Percentiles rank a stretch among this genome's conserved stretches.
phyloP scores from a whole-genome alignment of 2,329 filamentous ascomycete genomes.

The Colletotrichum limetticola region DNA sequence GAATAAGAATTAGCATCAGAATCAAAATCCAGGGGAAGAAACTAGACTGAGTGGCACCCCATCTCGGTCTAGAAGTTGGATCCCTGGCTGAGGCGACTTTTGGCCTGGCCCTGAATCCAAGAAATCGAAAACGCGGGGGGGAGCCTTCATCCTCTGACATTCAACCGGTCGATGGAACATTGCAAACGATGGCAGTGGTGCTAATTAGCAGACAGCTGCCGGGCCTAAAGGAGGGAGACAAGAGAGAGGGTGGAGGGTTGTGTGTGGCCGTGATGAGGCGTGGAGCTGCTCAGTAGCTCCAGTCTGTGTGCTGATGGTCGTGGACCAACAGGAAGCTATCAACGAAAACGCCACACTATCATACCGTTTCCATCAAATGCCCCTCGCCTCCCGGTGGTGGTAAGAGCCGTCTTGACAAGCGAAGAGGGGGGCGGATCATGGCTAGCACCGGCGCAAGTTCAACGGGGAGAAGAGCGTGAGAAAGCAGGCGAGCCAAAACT shows the following conservation, averaged over 20 bases:
- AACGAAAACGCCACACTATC: slow-evolving; percentile 24
- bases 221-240: neutral
- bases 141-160: neutral
- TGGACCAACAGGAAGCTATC: slow-evolving; percentile 25
- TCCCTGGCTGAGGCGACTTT: slow-evolving; percentile 22
- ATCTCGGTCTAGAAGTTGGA: neutral
- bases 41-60: neutral
- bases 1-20: neutral
- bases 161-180: neutral
- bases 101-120: slow-evolving; percentile 13
- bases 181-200: neutral
- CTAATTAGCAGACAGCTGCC: neutral
- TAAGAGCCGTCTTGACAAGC: neutral
- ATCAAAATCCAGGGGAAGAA: neutral
- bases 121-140: slow-evolving; percentile 12
- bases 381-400: no score
- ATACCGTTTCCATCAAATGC: neutral
- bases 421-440: slow-evolving; percentile 1
- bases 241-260: neutral
- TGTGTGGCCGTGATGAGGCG: neutral
- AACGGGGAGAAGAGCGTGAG: neutral
- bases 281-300: neutral
- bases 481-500: slow-evolving; percentile 17
- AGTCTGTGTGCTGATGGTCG: neutral
- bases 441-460: neutral